Evolutionary conservation across 129 eudicot species (phyloP).

Genomic region (sunflower (Helianthus annuus)): DNA sequence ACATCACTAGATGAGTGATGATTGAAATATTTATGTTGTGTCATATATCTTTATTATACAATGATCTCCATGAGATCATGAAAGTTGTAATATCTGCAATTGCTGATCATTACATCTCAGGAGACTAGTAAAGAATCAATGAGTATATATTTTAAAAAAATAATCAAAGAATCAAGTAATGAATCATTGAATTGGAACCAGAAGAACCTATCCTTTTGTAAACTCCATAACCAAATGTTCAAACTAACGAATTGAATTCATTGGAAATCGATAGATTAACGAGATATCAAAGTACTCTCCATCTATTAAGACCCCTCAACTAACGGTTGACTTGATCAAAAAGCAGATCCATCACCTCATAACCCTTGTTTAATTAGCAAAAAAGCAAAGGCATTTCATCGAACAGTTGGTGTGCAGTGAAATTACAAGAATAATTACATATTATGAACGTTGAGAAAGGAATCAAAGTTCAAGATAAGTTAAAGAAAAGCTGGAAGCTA

Average conservation of each 20-base stretch:
- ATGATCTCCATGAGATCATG: conserved; percentile 42
- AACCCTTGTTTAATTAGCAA: conserved; percentile 22
- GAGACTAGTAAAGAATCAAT: conserved; percentile 39
- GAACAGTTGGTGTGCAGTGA: conserved; percentile 32
- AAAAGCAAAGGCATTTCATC: conserved; percentile 26
- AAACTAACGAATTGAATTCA: conserved; percentile 38
- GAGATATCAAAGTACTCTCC: conserved; percentile 31
- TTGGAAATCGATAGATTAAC: conserved; percentile 20
- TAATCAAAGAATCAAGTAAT: conserved; percentile 58
- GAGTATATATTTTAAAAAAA: conserved; percentile 23
- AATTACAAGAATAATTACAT: conserved; percentile 43
- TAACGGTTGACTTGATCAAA: conserved; percentile 45
- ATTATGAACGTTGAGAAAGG: neutral
- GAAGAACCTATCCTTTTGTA: conserved; percentile 24
- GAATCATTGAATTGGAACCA: conserved; percentile 37
- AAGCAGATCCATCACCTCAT: conserved; percentile 49
- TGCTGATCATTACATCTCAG: conserved; percentile 40
- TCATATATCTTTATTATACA: conserved; percentile 31
- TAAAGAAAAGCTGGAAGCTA: neutral
- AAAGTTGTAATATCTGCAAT: conserved; percentile 29
- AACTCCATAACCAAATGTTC: conserved; percentile 37
- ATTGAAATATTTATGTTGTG: conserved; percentile 11
- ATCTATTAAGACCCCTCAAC: conserved; percentile 42
- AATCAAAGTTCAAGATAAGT: conserved; percentile 7
- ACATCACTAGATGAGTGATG: conserved; percentile 21